Percentiles rank a stretch among this genome's conserved stretches.
Evolutionary conservation across 2,329 filamentous ascomycete genomes (phyloP).

Genomic region (Graphilbum sp.): DNA sequence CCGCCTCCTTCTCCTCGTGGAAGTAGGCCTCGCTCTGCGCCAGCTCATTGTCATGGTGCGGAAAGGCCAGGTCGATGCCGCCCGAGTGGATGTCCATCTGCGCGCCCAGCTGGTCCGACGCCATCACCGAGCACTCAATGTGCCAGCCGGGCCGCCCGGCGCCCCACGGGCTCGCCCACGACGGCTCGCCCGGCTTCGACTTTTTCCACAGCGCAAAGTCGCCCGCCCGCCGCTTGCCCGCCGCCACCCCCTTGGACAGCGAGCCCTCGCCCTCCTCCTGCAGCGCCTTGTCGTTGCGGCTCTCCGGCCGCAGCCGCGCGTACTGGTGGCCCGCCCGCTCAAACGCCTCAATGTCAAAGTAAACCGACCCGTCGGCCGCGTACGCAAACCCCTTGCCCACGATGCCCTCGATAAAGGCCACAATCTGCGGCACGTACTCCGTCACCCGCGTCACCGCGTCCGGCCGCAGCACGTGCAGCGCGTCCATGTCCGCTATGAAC

Average conservation of each 20-base stretch:
- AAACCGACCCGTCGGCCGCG: slow-evolving; percentile 46
- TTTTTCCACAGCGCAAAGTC: slow-evolving; percentile 56
- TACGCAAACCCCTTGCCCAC: slow-evolving; percentile 52
- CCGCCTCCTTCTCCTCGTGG: too few relatives aligned
- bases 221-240: slow-evolving; percentile 43
- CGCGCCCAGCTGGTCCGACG: slow-evolving; percentile 45
- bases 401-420: slow-evolving; percentile 44
- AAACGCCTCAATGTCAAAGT: slow-evolving; percentile 56
- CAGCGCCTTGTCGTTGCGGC: slow-evolving; percentile 44
- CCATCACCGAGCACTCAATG: slow-evolving; percentile 62
- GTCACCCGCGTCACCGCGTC: slow-evolving; percentile 51
- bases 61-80: slow-evolving; percentile 43
- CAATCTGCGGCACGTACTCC: slow-evolving; percentile 49
- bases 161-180: slow-evolving; percentile 52
- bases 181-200: slow-evolving; percentile 30
- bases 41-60: slow-evolving; percentile 44
- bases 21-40: slow-evolving; percentile 59
- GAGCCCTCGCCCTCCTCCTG: slow-evolving; percentile 54
- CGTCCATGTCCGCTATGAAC: slow-evolving; percentile 52
- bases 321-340: slow-evolving; percentile 48
- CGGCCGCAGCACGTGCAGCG: slow-evolving; percentile 48
- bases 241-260: slow-evolving; percentile 35
- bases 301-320: slow-evolving; percentile 55
- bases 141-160: slow-evolving; percentile 56
- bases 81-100: slow-evolving; percentile 58